Percentiles rank a stretch among this genome's conserved stretches.
Conservation (phyloP, 371 early-diverging fungal species). For the Haplosporangium sp. region DNA sequence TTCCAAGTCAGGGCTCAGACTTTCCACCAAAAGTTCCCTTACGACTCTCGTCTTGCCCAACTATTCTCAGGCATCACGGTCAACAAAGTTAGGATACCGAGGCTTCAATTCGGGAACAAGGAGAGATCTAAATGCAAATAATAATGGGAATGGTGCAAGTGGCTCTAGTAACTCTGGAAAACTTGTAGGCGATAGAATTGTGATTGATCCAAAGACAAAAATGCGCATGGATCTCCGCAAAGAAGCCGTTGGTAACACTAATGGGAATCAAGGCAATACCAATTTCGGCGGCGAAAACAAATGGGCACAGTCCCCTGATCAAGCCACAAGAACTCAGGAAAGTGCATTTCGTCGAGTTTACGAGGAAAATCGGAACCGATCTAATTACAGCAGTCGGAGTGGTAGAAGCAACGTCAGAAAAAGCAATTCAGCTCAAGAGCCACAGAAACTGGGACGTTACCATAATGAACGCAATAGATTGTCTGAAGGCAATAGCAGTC, state of each 20-base stretch:
- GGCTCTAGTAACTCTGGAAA: conserved; percentile 16
- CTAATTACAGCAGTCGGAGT: not conserved
- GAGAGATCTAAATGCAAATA: conserved; percentile 14
- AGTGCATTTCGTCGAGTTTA: conserved; percentile 38
- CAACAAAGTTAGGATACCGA: conserved; percentile 8
- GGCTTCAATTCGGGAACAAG: conserved; percentile 29
- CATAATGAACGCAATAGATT: conserved; percentile 19
- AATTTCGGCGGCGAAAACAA: conserved; percentile 13
- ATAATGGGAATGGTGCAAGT: conserved; percentile 2
- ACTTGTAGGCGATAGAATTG: conserved; percentile 33
- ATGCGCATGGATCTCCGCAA: conserved; percentile 51
- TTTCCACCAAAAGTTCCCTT: not conserved
- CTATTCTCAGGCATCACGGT: not conserved
- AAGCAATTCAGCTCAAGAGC: conserved; percentile 14
- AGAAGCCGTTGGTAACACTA: conserved; percentile 24
- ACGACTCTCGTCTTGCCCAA: not conserved
- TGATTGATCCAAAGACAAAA: conserved; percentile 38
- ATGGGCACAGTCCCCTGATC: conserved; percentile 32
- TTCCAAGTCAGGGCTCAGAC: conserved; percentile 7
- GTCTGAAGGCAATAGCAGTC: too few relatives aligned
- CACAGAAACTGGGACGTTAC: conserved; percentile 25
- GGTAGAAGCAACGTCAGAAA: conserved; percentile 8
- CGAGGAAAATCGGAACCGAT: conserved; percentile 30
- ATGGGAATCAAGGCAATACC: not conserved
- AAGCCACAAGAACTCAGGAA: conserved; percentile 16